Percentiles rank a stretch among this genome's conserved stretches.
These are phyloP conservation scores for Myriosclerotinia scirpicola DNA, from an alignment of 2,329 filamentous ascomycete species.

Conservation along the genomic window DNA sequence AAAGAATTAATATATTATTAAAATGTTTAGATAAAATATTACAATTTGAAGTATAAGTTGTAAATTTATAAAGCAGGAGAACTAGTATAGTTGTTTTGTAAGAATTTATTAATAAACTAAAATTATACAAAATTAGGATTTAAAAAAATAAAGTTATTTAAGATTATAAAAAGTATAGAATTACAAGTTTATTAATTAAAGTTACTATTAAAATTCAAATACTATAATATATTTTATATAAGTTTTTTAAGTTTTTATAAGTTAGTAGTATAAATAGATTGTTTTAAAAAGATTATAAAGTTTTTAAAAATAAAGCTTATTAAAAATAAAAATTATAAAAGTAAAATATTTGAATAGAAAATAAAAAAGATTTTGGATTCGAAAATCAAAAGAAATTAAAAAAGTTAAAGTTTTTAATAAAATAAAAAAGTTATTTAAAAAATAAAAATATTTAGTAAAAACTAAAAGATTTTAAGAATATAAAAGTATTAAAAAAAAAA, in stretches of 20 bases:
- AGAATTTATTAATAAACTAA: not conserved
- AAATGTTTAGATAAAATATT: not conserved
- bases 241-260: too few species aligned
- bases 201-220: too few species aligned
- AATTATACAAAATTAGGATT: too few species aligned
- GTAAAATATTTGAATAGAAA: not conserved
- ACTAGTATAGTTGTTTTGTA: not conserved
- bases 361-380: not conserved
- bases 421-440: not conserved
- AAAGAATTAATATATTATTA: too few species aligned
- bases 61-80: not conserved
- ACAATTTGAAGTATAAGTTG: not conserved
- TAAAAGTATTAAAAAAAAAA: too few species aligned
- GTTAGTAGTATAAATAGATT: not conserved
- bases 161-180: too few species aligned
- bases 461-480: too few species aligned
- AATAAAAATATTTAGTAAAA: too few species aligned
- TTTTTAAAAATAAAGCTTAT: not conserved
- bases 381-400: not conserved
- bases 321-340: not conserved
- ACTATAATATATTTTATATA: too few species aligned
- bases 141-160: too few species aligned
- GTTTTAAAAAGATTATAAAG: not conserved
- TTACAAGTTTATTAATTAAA: too few species aligned
- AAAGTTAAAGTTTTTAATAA: not conserved